Evolutionary conservation across 2,329 filamentous ascomycete species (phyloP).

Genomic region (Herpotrichia juniperi): DNA sequence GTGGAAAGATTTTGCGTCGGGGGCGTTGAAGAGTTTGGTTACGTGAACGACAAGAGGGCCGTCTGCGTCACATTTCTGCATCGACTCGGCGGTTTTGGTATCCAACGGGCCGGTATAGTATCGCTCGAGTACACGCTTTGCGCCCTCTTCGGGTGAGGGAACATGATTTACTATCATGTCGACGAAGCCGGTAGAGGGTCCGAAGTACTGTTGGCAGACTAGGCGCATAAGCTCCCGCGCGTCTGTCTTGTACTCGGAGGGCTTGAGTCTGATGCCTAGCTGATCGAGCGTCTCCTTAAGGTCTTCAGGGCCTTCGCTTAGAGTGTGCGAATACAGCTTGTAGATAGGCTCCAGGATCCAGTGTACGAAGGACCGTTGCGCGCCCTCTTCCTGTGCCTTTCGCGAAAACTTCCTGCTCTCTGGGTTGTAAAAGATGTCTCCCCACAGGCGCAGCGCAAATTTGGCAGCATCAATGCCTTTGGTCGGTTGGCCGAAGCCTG

Average conservation of each 20-base stretch:
- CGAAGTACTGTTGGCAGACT: conserved; percentile 96
- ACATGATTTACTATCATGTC: conserved; percentile 94
- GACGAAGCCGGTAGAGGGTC: conserved; percentile 85
- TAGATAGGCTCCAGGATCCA: conserved; percentile 97
- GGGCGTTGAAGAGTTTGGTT: conserved; percentile 89
- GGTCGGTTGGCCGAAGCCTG: conserved; percentile 41
- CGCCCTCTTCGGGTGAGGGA: conserved; percentile 82
- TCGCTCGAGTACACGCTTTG: conserved; percentile 75
- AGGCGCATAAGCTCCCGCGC: conserved; percentile 86
- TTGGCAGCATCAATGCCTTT: conserved; percentile 72
- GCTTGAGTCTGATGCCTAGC: conserved; percentile 86
- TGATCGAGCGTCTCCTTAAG: conserved; percentile 78
- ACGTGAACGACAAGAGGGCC: conserved; percentile 91
- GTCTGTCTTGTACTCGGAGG: conserved; percentile 88
- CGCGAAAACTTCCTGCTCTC: conserved; percentile 88
- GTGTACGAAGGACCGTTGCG: conserved; percentile 87
- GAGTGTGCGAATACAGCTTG: conserved; percentile 94
- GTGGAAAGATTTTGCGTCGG: conserved; percentile 89
- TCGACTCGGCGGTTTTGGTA: conserved; percentile 77
- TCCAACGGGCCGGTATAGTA: conserved; percentile 94
- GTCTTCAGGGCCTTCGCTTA: conserved; percentile 87
- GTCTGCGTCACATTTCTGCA: conserved; percentile 83
- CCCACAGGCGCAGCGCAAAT: conserved; percentile 88
- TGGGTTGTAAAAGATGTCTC: conserved; percentile 95
- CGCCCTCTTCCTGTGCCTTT: conserved; percentile 79